Percentiles rank a stretch among this genome's conserved stretches.
Conservation (phyloP, 1,139 yeast genomes). For the Pichia sp. region DNA sequence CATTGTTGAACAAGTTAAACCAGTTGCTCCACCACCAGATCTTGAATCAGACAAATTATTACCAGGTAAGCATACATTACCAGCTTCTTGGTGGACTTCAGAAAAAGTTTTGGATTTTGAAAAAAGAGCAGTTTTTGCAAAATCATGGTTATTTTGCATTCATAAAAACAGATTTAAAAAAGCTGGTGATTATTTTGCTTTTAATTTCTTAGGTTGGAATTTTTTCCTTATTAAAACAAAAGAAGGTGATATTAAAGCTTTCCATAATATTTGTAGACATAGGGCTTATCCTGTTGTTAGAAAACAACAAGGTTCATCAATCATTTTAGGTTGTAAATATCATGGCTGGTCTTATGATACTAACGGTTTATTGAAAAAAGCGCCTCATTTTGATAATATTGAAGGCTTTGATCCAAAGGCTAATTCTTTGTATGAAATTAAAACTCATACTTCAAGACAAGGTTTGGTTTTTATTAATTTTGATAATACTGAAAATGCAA, state of each 20-base stretch:
- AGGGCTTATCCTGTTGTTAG: slow-evolving; percentile 56
- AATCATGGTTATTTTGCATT: slow-evolving; percentile 49
- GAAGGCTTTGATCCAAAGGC: slow-evolving; percentile 52
- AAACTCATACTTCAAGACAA: slow-evolving; percentile 48
- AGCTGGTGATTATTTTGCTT: slow-evolving; percentile 51
- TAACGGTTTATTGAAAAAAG: slow-evolving; percentile 51
- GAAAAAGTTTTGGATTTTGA: slow-evolving; percentile 52
- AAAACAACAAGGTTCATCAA: slow-evolving; percentile 52
- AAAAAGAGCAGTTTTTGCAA: slow-evolving; percentile 48
- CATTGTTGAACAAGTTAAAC: slow-evolving; percentile 19
- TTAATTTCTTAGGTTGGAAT: slow-evolving; percentile 45
- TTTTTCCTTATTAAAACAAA: slow-evolving; percentile 52
- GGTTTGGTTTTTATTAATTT: slow-evolving; percentile 55
- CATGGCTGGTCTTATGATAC: slow-evolving; percentile 64
- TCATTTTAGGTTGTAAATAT: slow-evolving; percentile 52
- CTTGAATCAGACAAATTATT: slow-evolving; percentile 20
- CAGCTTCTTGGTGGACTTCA: slow-evolving; percentile 63
- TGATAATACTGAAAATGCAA: slow-evolving; percentile 32
- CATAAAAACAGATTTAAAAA: slow-evolving; percentile 46
- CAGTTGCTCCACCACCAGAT: slow-evolving; percentile 25
- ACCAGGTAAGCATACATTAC: slow-evolving; percentile 51
- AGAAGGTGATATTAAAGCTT: slow-evolving; percentile 46
- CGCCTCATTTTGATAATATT: slow-evolving; percentile 55
- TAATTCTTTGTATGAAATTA: slow-evolving; percentile 49
- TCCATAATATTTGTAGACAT: slow-evolving; percentile 60